Evolutionary conservation across 306 rosid genomes (phyloP).

Genomic region (Cucumis melo): DNA sequence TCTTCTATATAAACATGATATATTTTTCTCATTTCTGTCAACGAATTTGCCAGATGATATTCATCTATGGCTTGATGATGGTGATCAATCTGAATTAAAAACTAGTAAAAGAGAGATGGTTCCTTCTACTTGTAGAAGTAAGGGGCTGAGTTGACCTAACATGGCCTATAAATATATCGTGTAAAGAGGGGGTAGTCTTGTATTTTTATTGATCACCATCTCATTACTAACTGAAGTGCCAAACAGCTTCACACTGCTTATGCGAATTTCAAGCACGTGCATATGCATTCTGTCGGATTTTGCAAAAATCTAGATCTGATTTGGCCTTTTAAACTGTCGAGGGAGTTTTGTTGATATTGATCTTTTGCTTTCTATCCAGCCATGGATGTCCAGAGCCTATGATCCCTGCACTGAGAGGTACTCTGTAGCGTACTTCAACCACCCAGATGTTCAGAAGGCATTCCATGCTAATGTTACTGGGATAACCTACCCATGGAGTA

Average conservation of each 20-base stretch:
- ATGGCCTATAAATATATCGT: background rate
- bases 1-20: background rate
- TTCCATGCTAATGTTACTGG: conserved; percentile 80
- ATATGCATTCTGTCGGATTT: background rate
- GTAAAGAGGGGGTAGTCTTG: background rate
- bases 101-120: background rate
- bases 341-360: conserved; percentile 1
- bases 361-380: conserved; percentile 37
- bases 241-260: background rate
- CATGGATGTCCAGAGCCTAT: conserved; percentile 90
- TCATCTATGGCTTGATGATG: background rate
- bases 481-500: conserved; percentile 62
- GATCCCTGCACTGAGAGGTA: conserved; percentile 93
- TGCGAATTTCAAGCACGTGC: background rate
- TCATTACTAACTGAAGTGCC: background rate
- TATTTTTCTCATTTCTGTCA: background rate
- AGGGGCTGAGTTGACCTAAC: background rate
- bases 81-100: background rate
- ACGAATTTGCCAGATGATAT: background rate
- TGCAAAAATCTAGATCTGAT: background rate
- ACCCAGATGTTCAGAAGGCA: conserved; percentile 84
- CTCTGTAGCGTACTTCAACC: conserved; percentile 67
- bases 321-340: background rate
- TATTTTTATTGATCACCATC: background rate
- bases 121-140: background rate